Percentiles rank a stretch among this genome's conserved stretches.
phyloP scores from a whole-genome alignment of 169 alveolate species.

The Plasmodium sp. region DNA sequence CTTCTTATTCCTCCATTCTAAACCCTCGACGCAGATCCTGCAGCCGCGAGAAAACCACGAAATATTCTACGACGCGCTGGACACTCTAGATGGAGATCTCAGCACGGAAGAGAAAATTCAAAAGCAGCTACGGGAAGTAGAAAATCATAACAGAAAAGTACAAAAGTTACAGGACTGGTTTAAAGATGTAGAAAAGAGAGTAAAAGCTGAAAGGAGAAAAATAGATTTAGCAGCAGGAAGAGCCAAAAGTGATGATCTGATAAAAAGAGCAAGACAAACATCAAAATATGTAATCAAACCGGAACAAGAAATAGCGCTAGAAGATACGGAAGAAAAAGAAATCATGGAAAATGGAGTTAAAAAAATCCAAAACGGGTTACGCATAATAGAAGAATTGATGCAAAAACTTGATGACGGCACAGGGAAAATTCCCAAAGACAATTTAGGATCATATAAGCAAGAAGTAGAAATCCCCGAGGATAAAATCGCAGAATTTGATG shows the following conservation, averaged over 20 bases:
- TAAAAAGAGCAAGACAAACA: background rate
- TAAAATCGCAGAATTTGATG: slow-evolving; percentile 12
- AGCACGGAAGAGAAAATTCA: background rate
- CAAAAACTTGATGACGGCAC: slow-evolving; percentile 4
- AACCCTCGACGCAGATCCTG: background rate
- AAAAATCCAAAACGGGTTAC: slow-evolving; percentile 9
- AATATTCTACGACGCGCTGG: background rate
- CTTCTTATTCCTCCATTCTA: background rate
- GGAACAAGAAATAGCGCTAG: slow-evolving; percentile 2
- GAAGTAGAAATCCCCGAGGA: slow-evolving; percentile 30
- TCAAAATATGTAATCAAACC: background rate
- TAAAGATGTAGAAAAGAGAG: slow-evolving; percentile 15
- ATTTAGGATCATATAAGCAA: slow-evolving; percentile 19
- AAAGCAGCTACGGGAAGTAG: background rate
- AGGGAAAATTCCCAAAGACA: slow-evolving; percentile 8
- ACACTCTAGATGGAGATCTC: background rate
- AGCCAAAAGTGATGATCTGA: background rate
- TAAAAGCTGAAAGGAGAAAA: background rate
- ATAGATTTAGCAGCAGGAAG: background rate
- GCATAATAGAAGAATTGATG: slow-evolving; percentile 13
- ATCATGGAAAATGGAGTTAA: slow-evolving; percentile 26
- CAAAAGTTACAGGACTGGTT: background rate
- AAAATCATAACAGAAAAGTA: slow-evolving; percentile 17
- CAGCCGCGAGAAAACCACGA: background rate
- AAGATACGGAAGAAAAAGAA: slow-evolving; percentile 5